These are phyloP conservation scores for Colletotrichum truncatum DNA, from an alignment of 2,329 filamentous ascomycete genomes.

Conservation along the genomic window DNA sequence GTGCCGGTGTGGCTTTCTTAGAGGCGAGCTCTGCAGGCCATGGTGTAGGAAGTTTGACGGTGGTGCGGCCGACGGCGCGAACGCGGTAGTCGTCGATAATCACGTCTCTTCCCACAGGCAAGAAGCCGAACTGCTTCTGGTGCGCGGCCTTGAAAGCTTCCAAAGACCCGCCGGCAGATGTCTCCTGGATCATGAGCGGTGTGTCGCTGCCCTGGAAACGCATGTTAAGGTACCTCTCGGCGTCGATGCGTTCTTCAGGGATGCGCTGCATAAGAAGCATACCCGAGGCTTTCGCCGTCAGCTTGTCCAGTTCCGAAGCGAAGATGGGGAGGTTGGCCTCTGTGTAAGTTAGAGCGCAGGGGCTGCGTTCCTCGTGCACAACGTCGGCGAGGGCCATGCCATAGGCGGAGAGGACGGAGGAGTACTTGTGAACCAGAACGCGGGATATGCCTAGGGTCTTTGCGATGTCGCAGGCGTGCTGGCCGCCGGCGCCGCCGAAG, in stretches of 20 bases:
- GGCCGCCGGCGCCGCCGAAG: constrained; percentile 42
- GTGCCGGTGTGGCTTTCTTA: not conserved
- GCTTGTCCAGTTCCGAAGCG: constrained; percentile 34
- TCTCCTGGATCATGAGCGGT: constrained; percentile 48
- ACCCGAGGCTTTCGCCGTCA: constrained; percentile 41
- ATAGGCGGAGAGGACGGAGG: constrained; percentile 47
- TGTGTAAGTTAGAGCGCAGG: constrained; percentile 36
- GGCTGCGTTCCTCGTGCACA: constrained; percentile 43
- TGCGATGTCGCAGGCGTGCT: constrained; percentile 54
- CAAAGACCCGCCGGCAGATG: constrained; percentile 39
- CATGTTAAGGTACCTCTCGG: constrained; percentile 52
- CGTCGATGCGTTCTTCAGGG: constrained; percentile 6
- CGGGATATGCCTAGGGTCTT: constrained; percentile 44
- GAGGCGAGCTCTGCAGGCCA: constrained; percentile 20
- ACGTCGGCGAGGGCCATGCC: constrained; percentile 50
- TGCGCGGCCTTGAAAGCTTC: constrained; percentile 46
- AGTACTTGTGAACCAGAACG: constrained; percentile 47
- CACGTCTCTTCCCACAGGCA: constrained; percentile 44
- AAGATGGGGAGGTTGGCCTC: constrained; percentile 30
- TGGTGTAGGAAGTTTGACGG: constrained; percentile 11
- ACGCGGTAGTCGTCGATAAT: constrained; percentile 54
- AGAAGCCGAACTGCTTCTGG: constrained; percentile 52
- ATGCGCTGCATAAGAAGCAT: constrained; percentile 44
- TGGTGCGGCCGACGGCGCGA: constrained; percentile 42
- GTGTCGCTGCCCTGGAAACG: constrained; percentile 54